Base-by-base conservation (phyloP, 2,329 filamentous ascomycete species). In the Penicillium sp. region DNA sequence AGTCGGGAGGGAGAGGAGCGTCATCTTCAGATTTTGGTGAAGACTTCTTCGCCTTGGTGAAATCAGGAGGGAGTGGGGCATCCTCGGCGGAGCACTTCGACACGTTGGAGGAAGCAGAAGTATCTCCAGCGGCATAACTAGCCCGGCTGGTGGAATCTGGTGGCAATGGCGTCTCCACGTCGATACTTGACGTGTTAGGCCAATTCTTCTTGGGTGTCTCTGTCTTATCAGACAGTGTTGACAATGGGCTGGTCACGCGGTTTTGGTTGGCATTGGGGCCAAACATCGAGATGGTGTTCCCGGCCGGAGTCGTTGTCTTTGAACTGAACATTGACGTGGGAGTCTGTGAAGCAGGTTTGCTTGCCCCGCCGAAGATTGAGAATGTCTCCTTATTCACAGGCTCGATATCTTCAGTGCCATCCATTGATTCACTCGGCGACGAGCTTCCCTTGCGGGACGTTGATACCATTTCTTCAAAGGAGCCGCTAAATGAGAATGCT, bases 121-220 rank as follows among this genome's bases (percentile, higher is more conserved):
- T 79, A 56, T 80, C 78, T 5, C 77, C 78, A 26, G 77, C 72
- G 9, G 73, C 73, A 63, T 79, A 80, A 12, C 62, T 70, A 36
- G 69, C 71, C 63, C 74, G 78, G 57, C 75, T 80, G n/a, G 75
- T 77, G 5, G 78, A 61, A 38, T 80, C 77, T 16, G 78, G 78
- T 5, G 78, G 78, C 35, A 80, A 64, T 10, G 78, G 78, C 10
- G 71, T 58, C 58, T 76, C 72, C 9, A 69, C 44, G 52, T 26
- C 57, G 56, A 43, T 69, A 57, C 36, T 69, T 40, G 72, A 69
- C 16, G 63, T 33, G 4, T 16, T 65, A 31, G 67, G 62, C 19
- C 61, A 63, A 46, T 74, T 71, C 54, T 67, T 66, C 52, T 72
- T 77, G 26, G 74, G 69, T 19, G 67, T 63, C 50, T 60, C 65